These are phyloP conservation scores for Capsaspora owczarzaki DNA, from an alignment of 78 protist species.

Conservation along the genomic window DNA sequence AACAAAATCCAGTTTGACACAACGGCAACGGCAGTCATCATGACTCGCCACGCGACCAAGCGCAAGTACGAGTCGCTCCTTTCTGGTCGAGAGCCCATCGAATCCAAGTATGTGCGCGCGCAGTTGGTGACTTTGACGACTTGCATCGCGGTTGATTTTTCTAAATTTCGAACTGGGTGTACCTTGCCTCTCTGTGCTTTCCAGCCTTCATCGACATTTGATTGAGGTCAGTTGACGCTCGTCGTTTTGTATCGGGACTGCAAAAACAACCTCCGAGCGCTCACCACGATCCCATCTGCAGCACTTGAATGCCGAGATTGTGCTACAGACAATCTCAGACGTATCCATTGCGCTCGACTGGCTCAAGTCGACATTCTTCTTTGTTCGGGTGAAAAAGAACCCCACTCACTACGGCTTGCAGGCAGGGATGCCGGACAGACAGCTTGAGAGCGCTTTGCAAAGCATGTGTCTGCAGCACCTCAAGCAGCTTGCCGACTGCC, in stretches of 20 bases:
- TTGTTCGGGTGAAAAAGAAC: slow-evolving; percentile 11
- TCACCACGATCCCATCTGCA: slow-evolving; percentile 16
- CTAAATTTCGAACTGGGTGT: too few species aligned
- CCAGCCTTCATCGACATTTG: neutral
- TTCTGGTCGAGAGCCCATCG: slow-evolving; percentile 94
- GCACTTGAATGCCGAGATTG: slow-evolving; percentile 58
- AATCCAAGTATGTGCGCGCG: slow-evolving; percentile 65
- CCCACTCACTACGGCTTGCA: slow-evolving; percentile 30
- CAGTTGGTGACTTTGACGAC: too few species aligned
- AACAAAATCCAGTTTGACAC: slow-evolving; percentile 17
- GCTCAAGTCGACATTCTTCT: slow-evolving; percentile 48
- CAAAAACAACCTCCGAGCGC: too few species aligned
- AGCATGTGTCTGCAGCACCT: neutral
- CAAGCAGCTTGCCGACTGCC: neutral
- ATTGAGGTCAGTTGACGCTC: neutral
- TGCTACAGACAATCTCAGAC: slow-evolving; percentile 17
- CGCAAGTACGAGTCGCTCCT: slow-evolving; percentile 84
- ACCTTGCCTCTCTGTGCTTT: neutral
- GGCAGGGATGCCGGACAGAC: neutral
- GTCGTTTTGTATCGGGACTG: too few species aligned
- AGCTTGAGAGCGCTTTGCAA: neutral
- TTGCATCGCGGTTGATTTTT: too few species aligned
- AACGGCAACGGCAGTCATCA: slow-evolving; percentile 49
- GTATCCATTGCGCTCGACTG: slow-evolving; percentile 28
- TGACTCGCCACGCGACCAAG: slow-evolving; percentile 77